Evolutionary conservation across 768 basidiomycete genomes (phyloP).

Genomic region (Termitomyces sp.): DNA sequence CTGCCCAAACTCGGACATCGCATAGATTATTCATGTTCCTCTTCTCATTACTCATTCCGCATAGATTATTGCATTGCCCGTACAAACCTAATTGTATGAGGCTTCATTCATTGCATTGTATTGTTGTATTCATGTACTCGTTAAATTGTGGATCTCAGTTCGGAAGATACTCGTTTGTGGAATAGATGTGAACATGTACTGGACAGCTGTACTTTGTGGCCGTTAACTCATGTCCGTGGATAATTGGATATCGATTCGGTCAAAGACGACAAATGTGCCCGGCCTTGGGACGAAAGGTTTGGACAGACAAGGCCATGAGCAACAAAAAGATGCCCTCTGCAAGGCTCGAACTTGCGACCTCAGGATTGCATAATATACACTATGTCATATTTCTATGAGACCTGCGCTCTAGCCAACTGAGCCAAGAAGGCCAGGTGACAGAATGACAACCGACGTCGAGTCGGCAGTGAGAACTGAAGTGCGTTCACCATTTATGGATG

Average conservation of each 20-base stretch:
- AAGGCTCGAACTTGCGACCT: constrained; percentile 54
- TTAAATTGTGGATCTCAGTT: not conserved
- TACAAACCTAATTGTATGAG: constrained; percentile 2
- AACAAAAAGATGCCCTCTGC: constrained; percentile 31
- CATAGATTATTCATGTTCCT: constrained; percentile 1
- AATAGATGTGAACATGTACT: no score
- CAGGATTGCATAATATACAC: constrained; percentile 29
- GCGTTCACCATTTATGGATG: no score
- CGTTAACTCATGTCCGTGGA: no score
- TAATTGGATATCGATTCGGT: no score
- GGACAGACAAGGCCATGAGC: no score
- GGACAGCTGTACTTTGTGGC: no score
- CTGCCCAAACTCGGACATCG: not conserved
- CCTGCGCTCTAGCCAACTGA: constrained; percentile 8
- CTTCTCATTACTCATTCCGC: not conserved
- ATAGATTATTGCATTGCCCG: constrained; percentile 7
- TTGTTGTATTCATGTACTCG: constrained; percentile 6
- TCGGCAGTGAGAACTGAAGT: no score
- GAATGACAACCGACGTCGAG: no score
- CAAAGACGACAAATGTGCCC: no score
- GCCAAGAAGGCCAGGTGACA: not conserved
- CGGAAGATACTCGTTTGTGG: not conserved
- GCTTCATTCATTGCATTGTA: constrained; percentile 8
- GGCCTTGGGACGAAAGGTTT: no score
- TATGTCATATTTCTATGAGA: constrained; percentile 1